Evolutionary conservation across 176 grass and related monocot genomes (phyloP).

Genomic region (Elaeis guineensis): DNA sequence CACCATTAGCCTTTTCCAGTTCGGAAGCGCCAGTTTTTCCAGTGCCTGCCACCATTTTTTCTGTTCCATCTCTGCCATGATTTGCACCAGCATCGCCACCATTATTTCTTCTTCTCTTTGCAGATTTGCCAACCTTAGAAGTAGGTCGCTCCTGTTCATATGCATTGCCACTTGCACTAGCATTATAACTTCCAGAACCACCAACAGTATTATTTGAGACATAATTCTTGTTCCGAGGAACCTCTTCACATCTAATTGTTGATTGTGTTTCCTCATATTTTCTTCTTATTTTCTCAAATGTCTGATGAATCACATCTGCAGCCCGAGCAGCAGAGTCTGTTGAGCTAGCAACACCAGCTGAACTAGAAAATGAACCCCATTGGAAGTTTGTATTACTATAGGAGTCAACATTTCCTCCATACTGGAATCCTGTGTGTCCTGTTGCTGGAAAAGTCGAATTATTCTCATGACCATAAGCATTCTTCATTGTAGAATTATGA

Average conservation of each 20-base stretch:
- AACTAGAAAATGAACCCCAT: conserved; percentile 45
- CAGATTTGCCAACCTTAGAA: conserved; percentile 33
- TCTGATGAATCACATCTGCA: not conserved
- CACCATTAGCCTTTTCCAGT: conserved; percentile 20
- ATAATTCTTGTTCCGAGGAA: conserved; percentile 11
- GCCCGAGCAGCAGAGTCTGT: conserved; percentile 12
- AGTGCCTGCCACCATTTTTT: conserved; percentile 22
- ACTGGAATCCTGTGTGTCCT: conserved; percentile 37
- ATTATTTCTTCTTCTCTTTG: conserved; percentile 43
- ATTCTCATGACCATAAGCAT: conserved; percentile 40
- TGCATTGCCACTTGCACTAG: conserved; percentile 23
- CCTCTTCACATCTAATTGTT: not conserved
- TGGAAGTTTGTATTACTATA: conserved; percentile 52
- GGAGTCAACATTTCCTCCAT: conserved; percentile 49
- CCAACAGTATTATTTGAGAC: conserved; percentile 19
- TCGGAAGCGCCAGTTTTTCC: conserved; percentile 21
- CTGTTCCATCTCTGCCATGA: conserved; percentile 36
- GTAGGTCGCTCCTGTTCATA: conserved; percentile 31
- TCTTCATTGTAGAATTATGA: conserved; percentile 32
- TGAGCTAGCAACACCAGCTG: conserved; percentile 27
- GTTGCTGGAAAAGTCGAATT: conserved; percentile 46
- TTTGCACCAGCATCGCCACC: conserved; percentile 21
- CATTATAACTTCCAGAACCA: no score
- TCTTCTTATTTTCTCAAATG: not conserved
- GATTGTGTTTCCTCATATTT: conserved; percentile 29